Base-by-base conservation (phyloP, 352 stramenopile species). In the Pythium biforme region DNA sequence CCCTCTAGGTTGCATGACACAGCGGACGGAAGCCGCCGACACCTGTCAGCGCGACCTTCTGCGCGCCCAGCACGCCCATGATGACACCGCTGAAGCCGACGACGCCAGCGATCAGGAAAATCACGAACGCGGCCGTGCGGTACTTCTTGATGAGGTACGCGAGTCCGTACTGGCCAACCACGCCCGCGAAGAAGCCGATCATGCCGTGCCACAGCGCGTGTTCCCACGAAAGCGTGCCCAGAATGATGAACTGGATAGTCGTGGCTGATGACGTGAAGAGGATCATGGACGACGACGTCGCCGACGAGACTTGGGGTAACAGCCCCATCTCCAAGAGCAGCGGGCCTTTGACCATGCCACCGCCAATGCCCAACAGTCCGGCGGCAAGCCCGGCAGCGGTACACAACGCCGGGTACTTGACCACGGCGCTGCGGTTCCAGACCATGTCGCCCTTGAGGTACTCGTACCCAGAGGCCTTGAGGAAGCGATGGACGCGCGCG, bases 401-500 rank as follows among this genome's bases (percentile, higher is more conserved):
- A 47, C 86, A 94, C 1, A 94, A 34, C 27, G 75, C 73, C 8
- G 86, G 86, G 63, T 92, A 92, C 68, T 86, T 85, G 46, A 99
- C 63, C 0, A 97, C 96, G 7, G 90, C 81, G n/a, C 81, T 70
- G 29, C 76, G 77, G 64, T 95, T 87, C 97, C 97, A 99, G 58
- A 96, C 62, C 59, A 99, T 95, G 71, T 99, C 97, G 17, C 96
- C 97, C 63, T 98, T 88, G n/a, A 90, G 72, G 69, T 98, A 99
- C n/a, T 88, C 73, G 68, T 98, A 99, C 10, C 84, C 82, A 0
- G 69, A 88, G 9, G 71, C 66, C 58, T 88, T 73, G 51, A 92
- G 57, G 50, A 88, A 79, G 22, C 69, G 61, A 55, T 92, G 83
- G 29, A 84, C 81, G 10, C 67, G 71, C 23, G 66, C 73, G 57